Evolutionary conservation across 2,329 filamentous ascomycete species (phyloP), one percentile per base, ranked within the genome.

Genomic region (Aspergillus terreus): DNA sequence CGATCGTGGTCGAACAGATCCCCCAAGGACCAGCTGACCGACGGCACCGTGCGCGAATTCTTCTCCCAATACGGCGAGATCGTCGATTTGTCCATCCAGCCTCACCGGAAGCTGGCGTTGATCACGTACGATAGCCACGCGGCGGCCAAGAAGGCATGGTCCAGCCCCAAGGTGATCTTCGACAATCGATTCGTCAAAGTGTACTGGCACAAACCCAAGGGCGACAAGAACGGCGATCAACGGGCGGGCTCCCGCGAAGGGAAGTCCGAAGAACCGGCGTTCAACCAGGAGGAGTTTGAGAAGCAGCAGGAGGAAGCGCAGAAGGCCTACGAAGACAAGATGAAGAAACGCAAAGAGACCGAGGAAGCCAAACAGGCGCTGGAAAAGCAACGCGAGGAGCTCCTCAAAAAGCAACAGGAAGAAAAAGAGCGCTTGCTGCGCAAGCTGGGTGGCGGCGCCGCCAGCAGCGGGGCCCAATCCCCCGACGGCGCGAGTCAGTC

Each of bases 141-240:
- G 14, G 69, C 76, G 17, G 82, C 82, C 7, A 75, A 74, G 52
- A 71, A 71, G 25, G 82, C 82, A 2, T 83, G 82, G 68, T 74
- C 78, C 15, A 83, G 80, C 53, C 82, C 82, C 0, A 84, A 84
- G 63, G 79, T 78, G 47, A 78, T 85, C 15, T 85, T 85, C 56
- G 82, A 84, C 56, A 85, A 85, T 54, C 73, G 82, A 3, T 85
- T 85, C 56, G 82, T 85, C 47, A 84, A 84, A 58, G 80, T 84
- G 1, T 84, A 83, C 59, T 85, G 82, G 82, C 76, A 80, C 62
- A 81, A 79, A 55, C 71, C 77, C 17, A 67, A 64, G 25, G 53
- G 60, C 4, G 70, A 72, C 14, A 60, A 56, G 15, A 69, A 68
- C 45, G 59, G 58, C 14, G 61, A 60, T 14, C 58, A 59, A 11